Evolutionary conservation across 1,284 basidiomycete species (phyloP).

Genomic region (Ustilago nuda): DNA sequence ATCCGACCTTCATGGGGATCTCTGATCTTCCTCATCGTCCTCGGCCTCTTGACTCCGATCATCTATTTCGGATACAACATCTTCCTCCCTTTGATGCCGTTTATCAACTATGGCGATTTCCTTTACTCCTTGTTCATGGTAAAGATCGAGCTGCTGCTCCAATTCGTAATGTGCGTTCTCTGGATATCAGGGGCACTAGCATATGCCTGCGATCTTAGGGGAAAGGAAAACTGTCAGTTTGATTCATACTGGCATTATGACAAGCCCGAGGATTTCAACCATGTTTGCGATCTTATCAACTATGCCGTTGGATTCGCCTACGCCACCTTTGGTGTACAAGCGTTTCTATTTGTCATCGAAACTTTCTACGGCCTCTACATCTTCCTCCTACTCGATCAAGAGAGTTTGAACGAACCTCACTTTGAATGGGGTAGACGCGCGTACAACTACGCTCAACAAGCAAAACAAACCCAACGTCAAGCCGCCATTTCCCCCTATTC

Average conservation of each 20-base stretch:
- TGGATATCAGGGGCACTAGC: slow-evolving; percentile 70
- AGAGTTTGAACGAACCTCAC: slow-evolving; percentile 72
- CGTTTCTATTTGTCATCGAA: slow-evolving; percentile 62
- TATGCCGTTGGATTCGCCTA: slow-evolving; percentile 68
- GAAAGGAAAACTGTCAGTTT: slow-evolving; percentile 68
- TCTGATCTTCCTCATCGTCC: slow-evolving; percentile 69
- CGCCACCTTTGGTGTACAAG: slow-evolving; percentile 69
- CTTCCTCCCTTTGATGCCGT: slow-evolving; percentile 66
- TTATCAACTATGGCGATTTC: slow-evolving; percentile 68
- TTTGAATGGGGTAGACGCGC: slow-evolving; percentile 67
- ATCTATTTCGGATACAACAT: slow-evolving; percentile 69
- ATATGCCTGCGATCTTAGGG: slow-evolving; percentile 68
- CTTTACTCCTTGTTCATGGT: slow-evolving; percentile 66
- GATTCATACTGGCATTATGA: slow-evolving; percentile 70
- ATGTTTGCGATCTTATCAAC: slow-evolving; percentile 69
- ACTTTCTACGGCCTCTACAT: slow-evolving; percentile 62
- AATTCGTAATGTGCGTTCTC: slow-evolving; percentile 67
- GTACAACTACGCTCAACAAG: slow-evolving; percentile 60
- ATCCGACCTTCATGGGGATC: slow-evolving; percentile 70
- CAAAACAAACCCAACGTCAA: slow-evolving; percentile 24
- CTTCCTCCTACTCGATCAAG: slow-evolving; percentile 70
- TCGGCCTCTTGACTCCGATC: slow-evolving; percentile 68
- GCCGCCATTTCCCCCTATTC: slow-evolving; percentile 14
- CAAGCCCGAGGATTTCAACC: slow-evolving; percentile 67
- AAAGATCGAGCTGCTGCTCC: slow-evolving; percentile 67